A percentile compares a stretch with the other conserved stretches of the same genome.
phyloP scores from a whole-genome alignment of 495 filamentous ascomycete species.

The Hypoxylon crocopeplum region DNA sequence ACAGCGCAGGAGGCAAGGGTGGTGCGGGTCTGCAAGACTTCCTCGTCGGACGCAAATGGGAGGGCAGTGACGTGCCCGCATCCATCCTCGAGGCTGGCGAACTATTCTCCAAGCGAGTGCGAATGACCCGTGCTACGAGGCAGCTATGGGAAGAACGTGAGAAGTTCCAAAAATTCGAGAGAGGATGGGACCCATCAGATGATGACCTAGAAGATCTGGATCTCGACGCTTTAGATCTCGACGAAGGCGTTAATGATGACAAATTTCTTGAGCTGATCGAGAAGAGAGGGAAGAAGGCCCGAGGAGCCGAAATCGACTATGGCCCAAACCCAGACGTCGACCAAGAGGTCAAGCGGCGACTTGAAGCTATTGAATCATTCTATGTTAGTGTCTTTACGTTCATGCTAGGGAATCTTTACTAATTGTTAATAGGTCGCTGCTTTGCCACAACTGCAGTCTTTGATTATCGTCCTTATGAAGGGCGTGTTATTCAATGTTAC shows the following conservation, averaged over 20 bases:
- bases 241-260: conserved; percentile 47
- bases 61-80: conserved; percentile 87
- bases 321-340: conserved; percentile 60
- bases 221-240: conserved; percentile 56
- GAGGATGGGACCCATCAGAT: conserved; percentile 73
- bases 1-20: conserved; percentile 86
- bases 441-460: conserved; percentile 85
- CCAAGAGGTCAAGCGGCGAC: conserved; percentile 64
- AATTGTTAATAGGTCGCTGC: conserved; percentile 64
- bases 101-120: conserved; percentile 84
- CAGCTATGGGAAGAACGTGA: conserved; percentile 96
- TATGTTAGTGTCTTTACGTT: conserved; percentile 69
- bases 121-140: conserved; percentile 87
- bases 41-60: conserved; percentile 82
- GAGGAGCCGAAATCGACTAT: conserved; percentile 51
- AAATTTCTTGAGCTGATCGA: conserved; percentile 44
- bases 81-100: conserved; percentile 96
- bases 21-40: conserved; percentile 75
- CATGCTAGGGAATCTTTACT: conserved; percentile 10
- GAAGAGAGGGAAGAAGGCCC: conserved; percentile 37
- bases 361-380: conserved; percentile 79
- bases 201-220: conserved; percentile 60
- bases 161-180: conserved; percentile 85
- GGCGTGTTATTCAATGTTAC: conserved; percentile 83
- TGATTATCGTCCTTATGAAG: conserved; percentile 93